Percentiles rank a stretch among this genome's conserved stretches.
Evolutionary conservation across 2,329 filamentous ascomycete species (phyloP).

Genomic region (Penicillium sp.): DNA sequence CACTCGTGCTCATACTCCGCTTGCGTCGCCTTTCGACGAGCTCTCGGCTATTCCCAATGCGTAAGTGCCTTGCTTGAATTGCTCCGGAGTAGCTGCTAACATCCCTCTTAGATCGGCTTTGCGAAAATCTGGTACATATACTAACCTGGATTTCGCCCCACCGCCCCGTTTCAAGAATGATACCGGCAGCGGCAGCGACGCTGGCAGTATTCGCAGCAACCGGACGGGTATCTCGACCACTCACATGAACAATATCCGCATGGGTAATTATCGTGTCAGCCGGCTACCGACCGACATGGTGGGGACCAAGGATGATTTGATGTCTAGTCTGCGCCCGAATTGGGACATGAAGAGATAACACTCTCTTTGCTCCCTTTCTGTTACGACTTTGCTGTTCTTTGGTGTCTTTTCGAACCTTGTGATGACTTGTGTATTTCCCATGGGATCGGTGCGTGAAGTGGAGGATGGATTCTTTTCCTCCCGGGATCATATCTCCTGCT

Average conservation of each 20-base stretch:
- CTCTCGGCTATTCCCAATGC: constrained; percentile 80
- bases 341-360: constrained; percentile 46
- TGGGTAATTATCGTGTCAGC: constrained; percentile 79
- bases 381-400: constrained; percentile 17
- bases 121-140: constrained; percentile 46
- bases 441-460: constrained; percentile 1
- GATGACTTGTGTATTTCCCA: constrained; percentile 18
- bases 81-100: constrained; percentile 17
- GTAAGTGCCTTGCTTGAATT: constrained; percentile 53
- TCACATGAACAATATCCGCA: constrained; percentile 66
- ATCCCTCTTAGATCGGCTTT: constrained; percentile 38
- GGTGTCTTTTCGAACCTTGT: constrained; percentile 11
- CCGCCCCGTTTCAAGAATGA: constrained; percentile 43
- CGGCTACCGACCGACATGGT: constrained; percentile 75
- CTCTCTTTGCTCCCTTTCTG: constrained; percentile 2
- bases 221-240: constrained; percentile 68
- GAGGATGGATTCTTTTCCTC: neutral
- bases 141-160: constrained; percentile 47
- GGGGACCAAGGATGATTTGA: constrained; percentile 65
- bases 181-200: constrained; percentile 39
- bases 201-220: constrained; percentile 58
- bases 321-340: constrained; percentile 51
- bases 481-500: neutral
- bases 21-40: constrained; percentile 81
- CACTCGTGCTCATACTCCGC: constrained; percentile 67